Base-by-base conservation (phyloP, 768 basidiomycete genomes). In the Suillus spraguei region DNA sequence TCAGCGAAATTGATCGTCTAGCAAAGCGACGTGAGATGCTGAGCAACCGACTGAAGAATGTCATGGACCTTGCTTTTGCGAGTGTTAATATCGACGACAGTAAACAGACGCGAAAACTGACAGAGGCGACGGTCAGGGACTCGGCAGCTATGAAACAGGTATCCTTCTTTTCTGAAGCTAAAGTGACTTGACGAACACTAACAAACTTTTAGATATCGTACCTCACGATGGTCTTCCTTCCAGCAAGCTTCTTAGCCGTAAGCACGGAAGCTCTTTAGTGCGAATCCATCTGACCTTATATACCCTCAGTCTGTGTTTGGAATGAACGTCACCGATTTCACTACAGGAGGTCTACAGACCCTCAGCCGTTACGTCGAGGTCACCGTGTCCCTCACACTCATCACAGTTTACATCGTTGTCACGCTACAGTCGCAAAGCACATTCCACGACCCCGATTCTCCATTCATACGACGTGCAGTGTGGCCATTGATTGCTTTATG, bases 191-290 rank as follows among this genome's bases (percentile, higher is more conserved):
- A 9, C 36, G 17, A 6, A 39, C 5, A 17, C 20, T 39, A 24
- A 62, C 20, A 2, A 28, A 4, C 11, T 28, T 32, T n/a, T 33
- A 75, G 74, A 73, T 75, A 14, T 70, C 85, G 0, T 86, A 85
- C 64, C 72, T 88, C 2, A 85, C 86, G 0, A 87, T 87, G 84
- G 69, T 86, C n/a, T 88, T 87, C 70, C 74, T 88, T 9, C 87
- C 87, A 0, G 81, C 83, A 3, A 80, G 81, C 17, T 84, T 88
- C 55, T 41, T 73, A 35, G 67, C 76, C 0, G 77, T 78, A 33
- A 64, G 74, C n/a, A 44, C 11, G 5, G 1, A 22, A 10, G 6
- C 20, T 28, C 49, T 50, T 28, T 28, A 16, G 3, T 38, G 22
- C 22, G 14, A 28, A 33, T 32, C 5, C 13, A 3, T 20, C 42